Evolutionary conservation across 768 basidiomycete genomes (phyloP), one percentile per base, ranked within the genome.

Genomic region (Hortiboletus flavorubellus): DNA sequence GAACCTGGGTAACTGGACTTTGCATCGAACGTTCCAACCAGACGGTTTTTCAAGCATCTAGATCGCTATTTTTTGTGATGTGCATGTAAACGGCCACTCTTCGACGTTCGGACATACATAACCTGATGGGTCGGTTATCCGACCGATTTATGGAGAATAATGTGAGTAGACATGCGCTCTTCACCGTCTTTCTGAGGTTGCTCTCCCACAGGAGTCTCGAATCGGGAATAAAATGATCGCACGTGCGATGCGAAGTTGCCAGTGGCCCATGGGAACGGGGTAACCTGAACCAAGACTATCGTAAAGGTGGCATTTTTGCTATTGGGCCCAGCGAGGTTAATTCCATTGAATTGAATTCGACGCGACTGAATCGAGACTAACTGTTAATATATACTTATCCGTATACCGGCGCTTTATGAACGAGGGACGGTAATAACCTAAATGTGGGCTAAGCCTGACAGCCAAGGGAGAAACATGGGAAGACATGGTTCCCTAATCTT

Each of bases 321-420:
- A 40, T 12, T 59, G 53, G 56, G 9, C 29, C 8, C 29, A 16
- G 23, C 39, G 18, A 63, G 43, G 39, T 49, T 64, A 56, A 51
- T 54, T 34, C 16, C 15, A 43, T 29, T 8, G 1, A 40, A 31
- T 14, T 15, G 8, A 15, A 50, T 46, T 40, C 37, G 31, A 42
- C 29, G 8, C 46, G 4, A 5, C 29, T n/a, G 10, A 16, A 30
- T 31, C 16, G 21, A 38, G 16, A 37, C 26, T 10, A 33, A 16
- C 26, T 41, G 45, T 49, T 37, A 30, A 55, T 55, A 48, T 46
- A 30, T 39, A 15, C 31, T 45, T 47, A 14, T 51, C 29, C 38
- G 9, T 49, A n/a, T 46, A 51, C 41, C 18, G 21, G 15, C n/a
- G 7, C 43, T 18, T 16, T 46, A 26, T 29, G 2, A 40, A 21